Percentiles rank a stretch among this genome's conserved stretches.
Conservation (phyloP, 2,329 filamentous ascomycete species). For the Fusarium sp. region DNA sequence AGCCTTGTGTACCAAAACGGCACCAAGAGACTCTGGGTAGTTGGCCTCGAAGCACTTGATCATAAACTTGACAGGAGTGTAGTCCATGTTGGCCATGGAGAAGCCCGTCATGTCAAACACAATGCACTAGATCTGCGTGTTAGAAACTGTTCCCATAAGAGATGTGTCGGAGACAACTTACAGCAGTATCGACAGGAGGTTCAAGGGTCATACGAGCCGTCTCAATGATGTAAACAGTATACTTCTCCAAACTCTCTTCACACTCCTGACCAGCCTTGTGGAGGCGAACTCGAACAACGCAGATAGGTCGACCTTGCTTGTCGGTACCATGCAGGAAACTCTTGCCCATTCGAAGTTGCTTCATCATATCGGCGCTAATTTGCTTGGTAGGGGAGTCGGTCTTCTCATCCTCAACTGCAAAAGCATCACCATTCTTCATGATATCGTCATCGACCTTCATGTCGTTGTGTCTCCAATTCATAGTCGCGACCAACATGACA, state of each 20-base stretch:
- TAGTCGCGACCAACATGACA: constrained; percentile 92
- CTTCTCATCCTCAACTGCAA: constrained; percentile 70
- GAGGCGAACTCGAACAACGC: constrained; percentile 83
- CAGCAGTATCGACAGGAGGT: constrained; percentile 88
- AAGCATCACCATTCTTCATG: constrained; percentile 79
- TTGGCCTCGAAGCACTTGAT: constrained; percentile 99
- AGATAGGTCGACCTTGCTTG: constrained; percentile 86
- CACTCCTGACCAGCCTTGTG: constrained; percentile 87
- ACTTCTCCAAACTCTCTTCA: constrained; percentile 84
- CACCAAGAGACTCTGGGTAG: constrained; percentile 91
- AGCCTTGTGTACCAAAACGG: constrained; percentile 92
- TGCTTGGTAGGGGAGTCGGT: constrained; percentile 73
- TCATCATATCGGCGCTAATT: constrained; percentile 79
- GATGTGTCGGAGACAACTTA: constrained; percentile 61
- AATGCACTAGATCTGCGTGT: constrained; percentile 72
- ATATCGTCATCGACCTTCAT: constrained; percentile 92
- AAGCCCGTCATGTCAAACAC: constrained; percentile 98
- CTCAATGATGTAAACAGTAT: constrained; percentile 95
- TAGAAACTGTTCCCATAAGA: background rate
- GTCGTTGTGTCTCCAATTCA: constrained; percentile 88
- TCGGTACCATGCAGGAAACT: constrained; percentile 91
- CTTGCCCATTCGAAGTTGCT: constrained; percentile 89
- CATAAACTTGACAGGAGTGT: constrained; percentile 97
- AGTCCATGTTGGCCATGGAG: constrained; percentile 97
- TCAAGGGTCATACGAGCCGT: constrained; percentile 86